Evolutionary conservation across 805 yeast genomes (phyloP).

Genomic region (Saturnispora dispora): DNA sequence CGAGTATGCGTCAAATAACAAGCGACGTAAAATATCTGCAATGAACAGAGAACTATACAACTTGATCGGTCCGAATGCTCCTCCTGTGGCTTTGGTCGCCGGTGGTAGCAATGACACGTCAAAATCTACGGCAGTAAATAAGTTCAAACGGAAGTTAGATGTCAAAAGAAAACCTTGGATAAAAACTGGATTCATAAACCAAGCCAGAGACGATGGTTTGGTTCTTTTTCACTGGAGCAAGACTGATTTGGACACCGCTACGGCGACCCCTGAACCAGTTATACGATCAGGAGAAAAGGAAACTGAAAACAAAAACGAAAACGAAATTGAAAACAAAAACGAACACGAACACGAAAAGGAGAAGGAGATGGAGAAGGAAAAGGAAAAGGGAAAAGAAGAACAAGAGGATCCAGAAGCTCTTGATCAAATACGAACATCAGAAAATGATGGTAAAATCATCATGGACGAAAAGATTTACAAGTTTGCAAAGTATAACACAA

Average conservation of each 20-base stretch:
- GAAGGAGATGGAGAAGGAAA: not conserved
- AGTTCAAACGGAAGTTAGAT: conserved; percentile 60
- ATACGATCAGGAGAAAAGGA: not conserved
- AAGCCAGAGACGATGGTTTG: conserved; percentile 41
- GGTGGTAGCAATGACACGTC: conserved; percentile 15
- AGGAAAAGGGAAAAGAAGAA: not conserved
- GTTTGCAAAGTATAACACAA: conserved; percentile 68
- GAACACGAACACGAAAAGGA: too few species aligned
- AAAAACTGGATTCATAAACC: conserved; percentile 49
- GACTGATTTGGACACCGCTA: conserved; percentile 33
- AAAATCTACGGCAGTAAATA: conserved; percentile 16
- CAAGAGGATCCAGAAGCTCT: not conserved
- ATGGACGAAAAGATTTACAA: conserved; percentile 31
- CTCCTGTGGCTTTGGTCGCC: conserved; percentile 54
- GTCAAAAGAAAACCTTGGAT: conserved; percentile 55
- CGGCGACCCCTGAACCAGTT: not conserved
- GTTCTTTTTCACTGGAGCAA: conserved; percentile 79
- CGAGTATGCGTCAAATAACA: conserved; percentile 17
- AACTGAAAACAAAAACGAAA: too few species aligned
- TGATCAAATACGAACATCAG: not conserved
- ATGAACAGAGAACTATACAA: conserved; percentile 86
- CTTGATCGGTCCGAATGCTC: conserved; percentile 84
- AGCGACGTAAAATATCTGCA: conserved; percentile 40
- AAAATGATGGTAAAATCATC: conserved; percentile 27
- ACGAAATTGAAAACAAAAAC: too few species aligned